phyloP scores from a whole-genome alignment of 2,329 filamentous ascomycete genomes.

The Neonectria ditissima region DNA sequence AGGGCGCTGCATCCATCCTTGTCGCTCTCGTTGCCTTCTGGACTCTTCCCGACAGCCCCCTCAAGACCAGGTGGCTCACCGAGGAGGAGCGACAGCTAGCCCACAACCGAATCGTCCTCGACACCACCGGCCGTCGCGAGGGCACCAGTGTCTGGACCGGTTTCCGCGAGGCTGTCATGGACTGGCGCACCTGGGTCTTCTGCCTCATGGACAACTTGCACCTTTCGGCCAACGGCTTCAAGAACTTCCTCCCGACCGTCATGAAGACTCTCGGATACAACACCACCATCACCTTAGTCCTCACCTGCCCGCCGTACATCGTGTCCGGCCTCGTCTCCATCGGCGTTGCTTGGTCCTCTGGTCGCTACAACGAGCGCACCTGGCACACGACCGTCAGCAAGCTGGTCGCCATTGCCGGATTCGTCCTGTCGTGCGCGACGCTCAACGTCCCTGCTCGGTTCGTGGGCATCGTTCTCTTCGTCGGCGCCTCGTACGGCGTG shows the following conservation, averaged over 20 bases:
- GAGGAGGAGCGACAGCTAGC: conserved; percentile 56
- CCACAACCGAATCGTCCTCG: conserved; percentile 52
- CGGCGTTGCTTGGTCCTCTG: conserved; percentile 37
- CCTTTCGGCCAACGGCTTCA: conserved; percentile 45
- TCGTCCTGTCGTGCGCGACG: conserved; percentile 41
- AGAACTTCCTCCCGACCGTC: conserved; percentile 51
- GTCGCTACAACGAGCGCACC: conserved; percentile 48
- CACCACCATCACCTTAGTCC: conserved; percentile 60
- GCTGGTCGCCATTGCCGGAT: conserved; percentile 48
- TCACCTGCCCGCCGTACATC: conserved; percentile 64
- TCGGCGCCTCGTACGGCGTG: conserved; percentile 53
- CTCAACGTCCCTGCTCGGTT: conserved; percentile 34
- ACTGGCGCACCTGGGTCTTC: conserved; percentile 46
- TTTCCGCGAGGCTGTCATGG: conserved; percentile 37
- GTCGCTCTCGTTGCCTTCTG: conserved; percentile 49
- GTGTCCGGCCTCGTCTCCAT: conserved; percentile 50
- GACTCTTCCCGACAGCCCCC: conserved; percentile 53
- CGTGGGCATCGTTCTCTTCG: conserved; percentile 52
- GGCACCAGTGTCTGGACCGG: conserved; percentile 52
- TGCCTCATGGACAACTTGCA: conserved; percentile 32
- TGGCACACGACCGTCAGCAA: conserved; percentile 60
- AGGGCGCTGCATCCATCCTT: conserved; percentile 42
- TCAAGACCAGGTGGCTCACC: conserved; percentile 53
- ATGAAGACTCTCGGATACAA: conserved; percentile 61
- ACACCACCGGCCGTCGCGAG: conserved; percentile 43